Percentiles rank a stretch among this genome's conserved stretches.
phyloP scores from a whole-genome alignment of 345 rosid genomes.

The Eutrema japonicum region DNA sequence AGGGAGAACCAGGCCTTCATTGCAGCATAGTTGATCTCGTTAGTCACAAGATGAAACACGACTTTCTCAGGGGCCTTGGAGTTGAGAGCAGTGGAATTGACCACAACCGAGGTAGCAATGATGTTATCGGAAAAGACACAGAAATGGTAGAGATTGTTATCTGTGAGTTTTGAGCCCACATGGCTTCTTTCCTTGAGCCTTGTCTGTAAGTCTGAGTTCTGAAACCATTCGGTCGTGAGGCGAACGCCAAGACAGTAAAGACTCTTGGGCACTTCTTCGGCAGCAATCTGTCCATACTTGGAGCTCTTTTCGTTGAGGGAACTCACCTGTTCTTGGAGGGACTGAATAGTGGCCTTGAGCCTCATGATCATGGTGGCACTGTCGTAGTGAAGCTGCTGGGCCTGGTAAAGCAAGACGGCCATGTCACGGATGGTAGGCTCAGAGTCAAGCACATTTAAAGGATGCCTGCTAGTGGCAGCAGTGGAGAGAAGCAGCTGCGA shows the following conservation, averaged over 20 bases:
- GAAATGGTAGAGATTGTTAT: constrained; percentile 71
- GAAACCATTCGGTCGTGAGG: constrained; percentile 80
- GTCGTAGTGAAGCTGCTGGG: constrained; percentile 88
- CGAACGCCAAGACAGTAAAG: constrained; percentile 87
- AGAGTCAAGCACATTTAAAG: constrained; percentile 69
- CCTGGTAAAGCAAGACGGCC: constrained; percentile 87
- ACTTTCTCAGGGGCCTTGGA: constrained; percentile 64
- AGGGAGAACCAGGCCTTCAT: constrained; percentile 90
- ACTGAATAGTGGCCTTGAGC: constrained; percentile 80
- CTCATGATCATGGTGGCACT: constrained; percentile 96
- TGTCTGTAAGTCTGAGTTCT: constrained; percentile 52
- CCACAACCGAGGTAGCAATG: constrained; percentile 90
- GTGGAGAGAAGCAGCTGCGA: constrained; percentile 77
- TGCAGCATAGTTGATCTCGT: constrained; percentile 80
- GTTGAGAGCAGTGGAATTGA: constrained; percentile 77
- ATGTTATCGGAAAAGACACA: constrained; percentile 90
- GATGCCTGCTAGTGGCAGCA: constrained; percentile 74
- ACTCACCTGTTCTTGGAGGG: constrained; percentile 79
- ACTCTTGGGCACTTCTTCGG: constrained; percentile 94
- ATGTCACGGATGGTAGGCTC: constrained; percentile 77
- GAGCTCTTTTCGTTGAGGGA: constrained; percentile 76
- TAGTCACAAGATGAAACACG: constrained; percentile 86
- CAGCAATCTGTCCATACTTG: constrained; percentile 95
- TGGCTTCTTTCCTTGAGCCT: constrained; percentile 49
- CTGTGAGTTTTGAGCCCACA: constrained; percentile 55